Base-by-base conservation (phyloP, 352 stramenopile genomes). In the Elongisporangium anandrum region DNA sequence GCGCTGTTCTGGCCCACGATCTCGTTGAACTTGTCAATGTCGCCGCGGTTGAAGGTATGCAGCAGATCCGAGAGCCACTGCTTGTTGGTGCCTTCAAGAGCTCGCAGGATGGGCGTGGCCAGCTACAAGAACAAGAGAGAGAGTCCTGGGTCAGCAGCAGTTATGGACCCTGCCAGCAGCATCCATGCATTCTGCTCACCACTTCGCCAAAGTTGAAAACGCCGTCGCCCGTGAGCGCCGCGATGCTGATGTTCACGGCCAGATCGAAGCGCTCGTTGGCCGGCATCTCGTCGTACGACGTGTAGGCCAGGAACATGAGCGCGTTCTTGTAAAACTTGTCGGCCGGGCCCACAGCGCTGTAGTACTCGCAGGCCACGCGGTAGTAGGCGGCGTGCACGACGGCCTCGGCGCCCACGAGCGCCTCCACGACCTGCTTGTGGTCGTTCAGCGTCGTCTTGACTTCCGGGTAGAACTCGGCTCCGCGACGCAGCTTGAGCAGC, bases 121-220 rank as follows among this genome's bases (percentile, higher is more conserved):
- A 97, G 57, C 80, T 93, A 70, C 60, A 56, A 3, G 2, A 63
- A 57, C 39, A 49, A 57, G 19, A 64, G 12, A 7, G 55, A 53
- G 45, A 68, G n/a, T 55, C 1, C 21, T 26, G 1, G 12, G 23
- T 66, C 15, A 61, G 16, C 49, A 16, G 12, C 6, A 47, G 4
- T 9, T 15, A 7, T 4, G 51, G 3, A n/a, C 47, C 19, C 21
- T 29, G 3, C 59, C 60, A 20, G 10, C 12, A 52, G 22, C n/a
- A n/a, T 57, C 24, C 12, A 24, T 20, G 3, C 17, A 29, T 54
- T 48, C 3, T 39, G 56, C 85, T 39, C 52, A 98, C 87, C 61
- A 99, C 92, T 92, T 99, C 96, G 50, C 97, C 97, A 69, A 99
- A 98, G 80, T 99, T 99, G 77, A 98, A 99, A 2, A 99, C 95